Percentiles rank a stretch among this genome's conserved stretches.
These are phyloP conservation scores for Erythrophleum ivorense DNA, from an alignment of 331 rosid species.

Conservation along the genomic window DNA sequence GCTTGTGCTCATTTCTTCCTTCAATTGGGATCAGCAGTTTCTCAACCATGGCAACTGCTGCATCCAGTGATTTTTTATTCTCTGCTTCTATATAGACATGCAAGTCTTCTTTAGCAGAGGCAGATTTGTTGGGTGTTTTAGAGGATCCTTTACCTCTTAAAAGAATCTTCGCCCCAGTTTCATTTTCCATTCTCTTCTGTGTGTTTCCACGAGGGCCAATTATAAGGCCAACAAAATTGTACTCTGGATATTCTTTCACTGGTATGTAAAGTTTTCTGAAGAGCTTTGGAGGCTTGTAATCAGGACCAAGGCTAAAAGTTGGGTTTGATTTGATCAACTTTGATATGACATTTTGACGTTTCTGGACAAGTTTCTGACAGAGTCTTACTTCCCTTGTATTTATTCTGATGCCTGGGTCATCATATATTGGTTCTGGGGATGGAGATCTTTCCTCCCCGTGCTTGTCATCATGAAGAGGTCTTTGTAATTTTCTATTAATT, in stretches of 20 bases:
- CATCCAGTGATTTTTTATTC: constrained; percentile 35
- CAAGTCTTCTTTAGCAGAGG: constrained; percentile 32
- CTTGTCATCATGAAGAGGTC: constrained; percentile 17
- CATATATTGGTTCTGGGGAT: constrained; percentile 24
- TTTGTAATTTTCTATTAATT: constrained; percentile 24
- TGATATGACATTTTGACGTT: constrained; percentile 31
- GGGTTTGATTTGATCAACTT: constrained; percentile 28
- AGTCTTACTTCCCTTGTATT: constrained; percentile 21
- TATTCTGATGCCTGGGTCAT: constrained; percentile 24
- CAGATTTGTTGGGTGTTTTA: background rate
- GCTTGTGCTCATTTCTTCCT: constrained; percentile 38
- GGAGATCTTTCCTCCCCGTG: constrained; percentile 22
- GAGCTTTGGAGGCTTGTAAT: constrained; percentile 24
- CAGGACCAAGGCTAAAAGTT: constrained; percentile 22
- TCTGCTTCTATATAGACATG: constrained; percentile 40
- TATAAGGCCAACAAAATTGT: constrained; percentile 38
- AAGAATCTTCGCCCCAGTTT: constrained; percentile 37
- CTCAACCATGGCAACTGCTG: constrained; percentile 37
- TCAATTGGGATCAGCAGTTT: constrained; percentile 37
- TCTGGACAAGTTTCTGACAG: constrained; percentile 7
- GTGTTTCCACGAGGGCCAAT: constrained; percentile 46
- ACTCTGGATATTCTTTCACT: constrained; percentile 29
- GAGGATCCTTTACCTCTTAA: constrained; percentile 36
- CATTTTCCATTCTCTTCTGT: constrained; percentile 38
- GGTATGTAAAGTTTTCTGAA: constrained; percentile 38